Conservation (phyloP, 2,329 filamentous ascomycete species). For the Epichloe aotearoae region DNA sequence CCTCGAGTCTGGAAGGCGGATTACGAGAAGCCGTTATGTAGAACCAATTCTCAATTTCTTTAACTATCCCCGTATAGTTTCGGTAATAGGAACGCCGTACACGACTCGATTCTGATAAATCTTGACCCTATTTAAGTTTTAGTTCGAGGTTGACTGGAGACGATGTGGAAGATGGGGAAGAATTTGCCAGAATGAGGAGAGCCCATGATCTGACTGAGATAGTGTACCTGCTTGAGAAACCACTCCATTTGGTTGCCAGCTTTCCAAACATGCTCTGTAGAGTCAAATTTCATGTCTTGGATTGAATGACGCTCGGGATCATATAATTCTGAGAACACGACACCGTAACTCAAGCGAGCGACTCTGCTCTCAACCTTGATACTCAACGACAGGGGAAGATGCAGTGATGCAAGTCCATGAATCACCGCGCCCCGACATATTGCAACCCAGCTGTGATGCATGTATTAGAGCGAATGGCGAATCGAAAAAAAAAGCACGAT, state of each 20-base stretch:
- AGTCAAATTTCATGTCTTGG: constrained; percentile 9
- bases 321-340: not conserved
- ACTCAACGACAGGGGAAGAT: not conserved
- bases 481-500: not conserved
- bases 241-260: constrained; percentile 14
- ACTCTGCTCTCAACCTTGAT: constrained; percentile 13
- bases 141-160: not conserved
- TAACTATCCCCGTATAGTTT: not conserved
- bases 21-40: not conserved
- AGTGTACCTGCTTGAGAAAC: constrained; percentile 12
- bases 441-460: constrained; percentile 18
- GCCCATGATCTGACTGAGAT: not conserved
- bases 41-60: not conserved
- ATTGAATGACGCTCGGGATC: not conserved
- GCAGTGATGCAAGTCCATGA: constrained; percentile 8
- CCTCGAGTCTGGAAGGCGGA: not conserved
- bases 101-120: not conserved
- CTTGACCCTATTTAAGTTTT: not conserved
- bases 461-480: not conserved
- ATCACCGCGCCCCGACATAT: constrained; percentile 22
- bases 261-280: not conserved
- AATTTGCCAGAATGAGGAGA: not conserved
- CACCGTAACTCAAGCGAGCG: constrained; percentile 17
- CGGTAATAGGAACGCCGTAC: not conserved
- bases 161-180: not conserved